Percentiles rank a stretch among this genome's conserved stretches.
phyloP scores from a whole-genome alignment of 148 eudicot species.

The Oxyria digyna region DNA sequence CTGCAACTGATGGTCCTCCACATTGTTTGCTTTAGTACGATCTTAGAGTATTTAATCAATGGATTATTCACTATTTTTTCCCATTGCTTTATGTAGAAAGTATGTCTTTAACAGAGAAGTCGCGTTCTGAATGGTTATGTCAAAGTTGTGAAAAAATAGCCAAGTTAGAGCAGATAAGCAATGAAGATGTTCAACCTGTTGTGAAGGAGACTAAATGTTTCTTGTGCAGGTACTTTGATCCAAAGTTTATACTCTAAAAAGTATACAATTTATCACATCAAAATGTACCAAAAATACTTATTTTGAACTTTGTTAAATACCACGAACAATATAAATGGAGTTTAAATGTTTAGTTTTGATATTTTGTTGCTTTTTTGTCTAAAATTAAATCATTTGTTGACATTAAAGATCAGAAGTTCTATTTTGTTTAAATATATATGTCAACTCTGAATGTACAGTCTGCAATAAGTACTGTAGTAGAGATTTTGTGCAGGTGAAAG shows the following conservation, averaged over 20 bases:
- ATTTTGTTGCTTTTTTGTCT: too few relatives aligned
- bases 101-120: neutral
- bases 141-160: neutral
- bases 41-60: neutral
- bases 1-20: neutral
- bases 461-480: too few relatives aligned
- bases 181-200: neutral
- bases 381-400: too few relatives aligned
- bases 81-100: neutral
- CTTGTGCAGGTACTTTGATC: slow-evolving; percentile 1
- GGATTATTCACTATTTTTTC: neutral
- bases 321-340: neutral
- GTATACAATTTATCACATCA: neutral
- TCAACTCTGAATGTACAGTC: too few relatives aligned
- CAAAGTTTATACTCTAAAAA: neutral
- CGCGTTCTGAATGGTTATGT: neutral
- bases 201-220: neutral
- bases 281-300: too few relatives aligned
- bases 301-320: neutral
- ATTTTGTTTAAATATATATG: too few relatives aligned
- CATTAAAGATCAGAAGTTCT: too few relatives aligned
- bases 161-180: neutral
- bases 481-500: too few relatives aligned
- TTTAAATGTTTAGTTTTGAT: too few relatives aligned
- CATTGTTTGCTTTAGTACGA: neutral